A percentile compares a stretch with the other conserved stretches of the same genome.
Evolutionary conservation across 2,329 filamentous ascomycete genomes (phyloP).

Genomic region (Diaporthe citri): DNA sequence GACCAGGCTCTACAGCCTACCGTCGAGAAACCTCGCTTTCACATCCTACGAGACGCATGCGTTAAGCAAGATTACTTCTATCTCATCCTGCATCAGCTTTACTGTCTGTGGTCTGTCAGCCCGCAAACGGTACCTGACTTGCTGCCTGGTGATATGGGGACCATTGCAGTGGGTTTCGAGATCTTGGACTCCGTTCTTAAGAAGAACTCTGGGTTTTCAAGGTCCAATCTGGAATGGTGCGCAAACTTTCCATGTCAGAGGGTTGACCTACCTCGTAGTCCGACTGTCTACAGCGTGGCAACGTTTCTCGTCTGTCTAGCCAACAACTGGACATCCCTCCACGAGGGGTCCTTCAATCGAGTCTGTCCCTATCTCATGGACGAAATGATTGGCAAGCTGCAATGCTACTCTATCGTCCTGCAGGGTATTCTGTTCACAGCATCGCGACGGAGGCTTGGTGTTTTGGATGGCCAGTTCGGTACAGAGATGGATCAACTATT

Average conservation of each 20-base stretch:
- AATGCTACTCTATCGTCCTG: conserved; percentile 47
- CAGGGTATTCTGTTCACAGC: conserved; percentile 50
- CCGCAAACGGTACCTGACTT: neutral
- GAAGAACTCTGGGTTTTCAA: conserved; percentile 51
- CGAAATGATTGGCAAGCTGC: conserved; percentile 49
- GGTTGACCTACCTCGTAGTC: conserved; percentile 41
- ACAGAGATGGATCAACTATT: conserved; percentile 44
- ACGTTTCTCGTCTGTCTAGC: conserved; percentile 59
- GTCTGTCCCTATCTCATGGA: conserved; percentile 50
- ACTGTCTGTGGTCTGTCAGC: conserved; percentile 66
- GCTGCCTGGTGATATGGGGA: conserved; percentile 25
- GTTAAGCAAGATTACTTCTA: conserved; percentile 70
- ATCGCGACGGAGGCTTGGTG: conserved; percentile 44
- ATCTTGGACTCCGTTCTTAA: conserved; percentile 53
- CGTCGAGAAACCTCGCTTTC: conserved; percentile 62
- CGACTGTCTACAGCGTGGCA: conserved; percentile 52
- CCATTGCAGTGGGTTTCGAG: conserved; percentile 51
- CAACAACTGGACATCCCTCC: conserved; percentile 54
- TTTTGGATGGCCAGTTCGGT: conserved; percentile 41
- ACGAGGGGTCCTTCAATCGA: conserved; percentile 38
- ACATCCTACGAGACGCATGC: conserved; percentile 71
- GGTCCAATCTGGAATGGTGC: conserved; percentile 50
- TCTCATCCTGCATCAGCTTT: conserved; percentile 74
- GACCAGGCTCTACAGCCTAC: conserved; percentile 43
- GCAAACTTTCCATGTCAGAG: conserved; percentile 51